Evolutionary conservation across 768 basidiomycete species (phyloP).

Genomic region (Cubamyces sp.): DNA sequence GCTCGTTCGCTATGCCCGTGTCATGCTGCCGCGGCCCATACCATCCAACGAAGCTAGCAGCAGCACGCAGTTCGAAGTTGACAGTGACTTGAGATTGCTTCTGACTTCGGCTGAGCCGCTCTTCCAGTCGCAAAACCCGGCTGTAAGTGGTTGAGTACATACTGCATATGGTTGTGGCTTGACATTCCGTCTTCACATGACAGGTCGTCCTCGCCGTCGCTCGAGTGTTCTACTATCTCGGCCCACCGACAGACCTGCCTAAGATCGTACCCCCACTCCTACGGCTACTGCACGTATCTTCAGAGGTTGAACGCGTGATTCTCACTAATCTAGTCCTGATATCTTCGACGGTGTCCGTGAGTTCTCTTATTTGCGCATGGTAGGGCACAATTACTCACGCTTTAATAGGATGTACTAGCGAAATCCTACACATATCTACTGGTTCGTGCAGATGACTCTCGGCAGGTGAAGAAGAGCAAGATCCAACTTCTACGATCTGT

Average conservation of each 20-base stretch:
- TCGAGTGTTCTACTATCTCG: conserved; percentile 75
- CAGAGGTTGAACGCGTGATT: conserved; percentile 77
- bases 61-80: conserved; percentile 57
- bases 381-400: not conserved
- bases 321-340: conserved; percentile 72
- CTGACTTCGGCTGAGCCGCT: conserved; percentile 74
- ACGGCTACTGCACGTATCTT: conserved; percentile 66
- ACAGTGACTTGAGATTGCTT: conserved; percentile 78
- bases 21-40: conserved; percentile 75
- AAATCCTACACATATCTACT: conserved; percentile 69
- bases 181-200: not conserved
- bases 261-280: conserved; percentile 76
- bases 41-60: conserved; percentile 35
- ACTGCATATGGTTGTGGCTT: not conserved
- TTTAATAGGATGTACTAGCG: conserved; percentile 61
- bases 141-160: conserved; percentile 52
- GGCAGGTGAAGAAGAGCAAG: conserved; percentile 73
- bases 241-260: conserved; percentile 54
- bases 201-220: conserved; percentile 83
- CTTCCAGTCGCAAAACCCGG: conserved; percentile 85
- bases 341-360: conserved; percentile 67
- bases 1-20: conserved; percentile 79
- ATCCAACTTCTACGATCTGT: conserved; percentile 73
- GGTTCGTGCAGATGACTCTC: conserved; percentile 67
- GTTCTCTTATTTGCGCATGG: conserved; percentile 31